These are phyloP conservation scores for Neonectria magnoliae DNA, from an alignment of 2,329 filamentous ascomycete genomes.

Conservation along the genomic window DNA sequence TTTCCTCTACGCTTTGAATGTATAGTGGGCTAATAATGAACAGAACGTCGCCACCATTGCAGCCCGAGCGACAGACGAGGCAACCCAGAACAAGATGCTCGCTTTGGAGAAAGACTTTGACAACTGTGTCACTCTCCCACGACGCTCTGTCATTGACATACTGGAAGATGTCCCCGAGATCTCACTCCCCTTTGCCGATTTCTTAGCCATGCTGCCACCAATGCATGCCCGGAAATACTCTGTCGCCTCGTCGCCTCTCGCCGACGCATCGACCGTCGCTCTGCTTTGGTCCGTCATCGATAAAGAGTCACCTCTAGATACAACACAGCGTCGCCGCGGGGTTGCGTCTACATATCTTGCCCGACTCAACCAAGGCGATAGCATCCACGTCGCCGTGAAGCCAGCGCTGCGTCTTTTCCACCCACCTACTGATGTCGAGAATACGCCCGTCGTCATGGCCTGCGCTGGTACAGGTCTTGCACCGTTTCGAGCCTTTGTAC, in stretches of 20 bases:
- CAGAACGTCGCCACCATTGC: slow-evolving; percentile 47
- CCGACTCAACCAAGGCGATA: slow-evolving; percentile 52
- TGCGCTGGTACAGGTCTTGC: slow-evolving; percentile 63
- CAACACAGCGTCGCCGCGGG: slow-evolving; percentile 54
- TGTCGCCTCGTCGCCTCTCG: slow-evolving; percentile 75
- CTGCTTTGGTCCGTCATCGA: slow-evolving; percentile 73
- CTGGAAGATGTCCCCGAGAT: slow-evolving; percentile 66
- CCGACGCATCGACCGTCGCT: slow-evolving; percentile 62
- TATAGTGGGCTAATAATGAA: not conserved
- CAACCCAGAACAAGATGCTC: slow-evolving; percentile 47
- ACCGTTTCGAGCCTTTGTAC: slow-evolving; percentile 68
- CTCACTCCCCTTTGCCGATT: slow-evolving; percentile 65
- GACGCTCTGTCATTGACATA: slow-evolving; percentile 67
- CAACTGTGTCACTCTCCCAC: slow-evolving; percentile 57
- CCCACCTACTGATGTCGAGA: slow-evolving; percentile 53
- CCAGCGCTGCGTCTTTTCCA: slow-evolving; percentile 53
- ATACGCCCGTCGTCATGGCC: slow-evolving; percentile 58
- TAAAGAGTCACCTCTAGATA: slow-evolving; percentile 57
- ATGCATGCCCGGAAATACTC: slow-evolving; percentile 63
- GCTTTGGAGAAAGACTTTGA: slow-evolving; percentile 50
- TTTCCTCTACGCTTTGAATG: not conserved
- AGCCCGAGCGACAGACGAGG: slow-evolving; percentile 46
- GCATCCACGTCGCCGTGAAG: slow-evolving; percentile 58
- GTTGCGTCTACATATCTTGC: slow-evolving; percentile 69
- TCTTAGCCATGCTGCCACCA: slow-evolving; percentile 71